Evolutionary conservation across 140 eudicot genomes (phyloP).

Genomic region (Anethum foeniculum): DNA sequence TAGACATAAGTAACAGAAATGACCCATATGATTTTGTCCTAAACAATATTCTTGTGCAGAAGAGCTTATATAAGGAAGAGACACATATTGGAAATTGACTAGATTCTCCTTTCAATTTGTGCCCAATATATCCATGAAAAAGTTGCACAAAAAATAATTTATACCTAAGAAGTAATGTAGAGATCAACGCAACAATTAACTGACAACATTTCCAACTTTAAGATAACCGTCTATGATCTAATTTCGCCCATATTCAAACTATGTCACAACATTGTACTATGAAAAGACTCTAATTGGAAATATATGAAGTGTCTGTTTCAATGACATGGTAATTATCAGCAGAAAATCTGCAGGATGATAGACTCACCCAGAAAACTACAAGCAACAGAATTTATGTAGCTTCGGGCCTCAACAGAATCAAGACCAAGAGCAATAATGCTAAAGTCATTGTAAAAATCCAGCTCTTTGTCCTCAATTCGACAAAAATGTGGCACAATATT

Average conservation of each 20-base stretch:
- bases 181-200: background rate
- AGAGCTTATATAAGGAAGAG: background rate
- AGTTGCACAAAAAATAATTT: background rate
- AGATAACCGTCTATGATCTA: background rate
- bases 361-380: conserved; percentile 79
- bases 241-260: background rate
- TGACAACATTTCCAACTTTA: background rate
- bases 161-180: background rate
- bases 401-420: conserved; percentile 93
- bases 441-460: conserved; percentile 74
- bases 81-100: background rate
- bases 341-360: conserved; percentile 11
- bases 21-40: background rate
- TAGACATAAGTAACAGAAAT: background rate
- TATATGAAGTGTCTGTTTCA: background rate
- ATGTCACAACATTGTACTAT: background rate
- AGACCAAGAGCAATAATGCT: conserved; percentile 89
- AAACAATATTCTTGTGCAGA: background rate
- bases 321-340: background rate
- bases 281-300: background rate
- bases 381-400: conserved; percentile 84
- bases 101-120: background rate
- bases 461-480: conserved; percentile 86
- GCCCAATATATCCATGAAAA: background rate
- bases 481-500: conserved; percentile 84